phyloP scores from a whole-genome alignment of 176 grass and related monocot genomes.

The Saccharum spontaneum region DNA sequence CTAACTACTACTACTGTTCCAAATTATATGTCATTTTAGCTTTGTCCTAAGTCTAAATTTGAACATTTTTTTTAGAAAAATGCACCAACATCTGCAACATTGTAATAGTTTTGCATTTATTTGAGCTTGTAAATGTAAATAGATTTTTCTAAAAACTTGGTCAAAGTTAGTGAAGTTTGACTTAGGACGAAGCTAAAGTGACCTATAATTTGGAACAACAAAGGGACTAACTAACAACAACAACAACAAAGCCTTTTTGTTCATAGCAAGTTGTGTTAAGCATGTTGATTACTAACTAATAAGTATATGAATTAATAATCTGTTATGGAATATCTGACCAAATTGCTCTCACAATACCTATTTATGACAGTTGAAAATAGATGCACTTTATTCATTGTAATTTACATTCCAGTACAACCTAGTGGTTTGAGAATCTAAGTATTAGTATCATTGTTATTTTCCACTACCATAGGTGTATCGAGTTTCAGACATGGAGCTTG shows the following conservation, averaged over 20 bases:
- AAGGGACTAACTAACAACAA: not conserved
- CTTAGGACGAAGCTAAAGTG: not conserved
- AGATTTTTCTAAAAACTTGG: not conserved
- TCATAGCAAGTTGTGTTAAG: not conserved
- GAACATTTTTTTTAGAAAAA: not conserved
- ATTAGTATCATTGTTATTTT: constrained; percentile 2
- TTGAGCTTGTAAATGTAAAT: not conserved
- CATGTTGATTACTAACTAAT: not conserved
- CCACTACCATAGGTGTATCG: constrained; percentile 80
- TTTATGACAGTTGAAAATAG: not conserved
- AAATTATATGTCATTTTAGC: not conserved
- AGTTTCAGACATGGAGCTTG: constrained; percentile 98
- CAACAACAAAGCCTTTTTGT: not conserved
- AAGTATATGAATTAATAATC: not conserved
- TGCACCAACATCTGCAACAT: not conserved
- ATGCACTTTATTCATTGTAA: not conserved
- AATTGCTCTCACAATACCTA: not conserved
- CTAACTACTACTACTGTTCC: not conserved
- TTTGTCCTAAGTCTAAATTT: not conserved
- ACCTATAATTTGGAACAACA: not conserved
- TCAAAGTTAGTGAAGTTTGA: not conserved
- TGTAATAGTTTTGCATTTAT: not conserved
- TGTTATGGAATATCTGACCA: not conserved
- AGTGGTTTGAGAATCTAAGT: not conserved
- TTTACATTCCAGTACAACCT: not conserved